Evolutionary conservation across 352 stramenopile species (phyloP), one percentile per base, ranked within the genome.

Genomic region (Phytophthora megakarya): DNA sequence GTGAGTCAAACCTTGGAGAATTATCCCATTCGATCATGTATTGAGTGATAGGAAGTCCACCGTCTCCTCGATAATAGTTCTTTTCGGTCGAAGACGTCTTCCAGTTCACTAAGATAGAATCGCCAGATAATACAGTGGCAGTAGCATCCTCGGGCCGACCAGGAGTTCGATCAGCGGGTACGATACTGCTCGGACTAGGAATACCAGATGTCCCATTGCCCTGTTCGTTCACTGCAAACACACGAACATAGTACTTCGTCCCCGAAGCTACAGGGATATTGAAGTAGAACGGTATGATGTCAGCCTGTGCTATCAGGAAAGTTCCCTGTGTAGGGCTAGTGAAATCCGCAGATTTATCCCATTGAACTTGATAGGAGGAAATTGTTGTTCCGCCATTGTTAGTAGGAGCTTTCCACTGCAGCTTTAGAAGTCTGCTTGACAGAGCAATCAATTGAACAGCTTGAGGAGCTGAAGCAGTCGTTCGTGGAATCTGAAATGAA

Each of bases 11-110:
- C 11, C 87, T 75, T 13, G 64, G 57, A 35, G 86, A 93, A 30
- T 54, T 86, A 66, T 98, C 93, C 96, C 96, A 99, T 61, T 99
- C 96, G 18, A 99, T 77, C 70, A 98, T 89, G 74, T 99, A 99
- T 48, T 97, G 85, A 22, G 93, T 96, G 39, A 99, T 97, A 6
- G 88, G 71, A 18, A 93, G 79, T 7, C 96, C 97, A 7, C 95
- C 96, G 66, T 97, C 78, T 4, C 95, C 95, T 13, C 93, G 91
- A 65, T 93, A 99, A 16, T 88, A 90, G 5, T 83, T 67, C 52
- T 93, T 87, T 25, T 94, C 71, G 1, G 78, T 78, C 9, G 89
- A 92, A 33, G 96, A 97, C 25, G 81, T 61, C 3, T 86, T 70
- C 96, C 96, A 99, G 42, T 88, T 70, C 7, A 99, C 86, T 8